Conservation (phyloP, 176 grass and related monocot species). For the Avena sativa region DNA sequence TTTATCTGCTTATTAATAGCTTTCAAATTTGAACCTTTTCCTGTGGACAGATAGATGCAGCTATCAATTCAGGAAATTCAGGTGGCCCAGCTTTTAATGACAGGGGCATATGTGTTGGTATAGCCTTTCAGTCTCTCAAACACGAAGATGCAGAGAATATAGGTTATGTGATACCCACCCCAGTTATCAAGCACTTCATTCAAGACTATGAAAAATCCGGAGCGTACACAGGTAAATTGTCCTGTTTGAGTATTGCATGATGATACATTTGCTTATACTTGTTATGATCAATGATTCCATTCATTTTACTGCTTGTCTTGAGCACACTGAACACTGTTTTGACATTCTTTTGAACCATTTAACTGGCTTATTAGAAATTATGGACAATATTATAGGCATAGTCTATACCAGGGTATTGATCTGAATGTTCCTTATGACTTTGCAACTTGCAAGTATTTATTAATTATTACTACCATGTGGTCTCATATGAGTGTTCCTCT, state of each 20-base stretch:
- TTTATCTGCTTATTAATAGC: background rate
- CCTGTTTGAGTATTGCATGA: constrained; percentile 25
- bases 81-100: constrained; percentile 95
- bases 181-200: constrained; percentile 96
- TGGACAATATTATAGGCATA: background rate
- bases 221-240: constrained; percentile 82
- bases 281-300: constrained; percentile 9
- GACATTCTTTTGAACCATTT: constrained; percentile 27
- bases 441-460: background rate
- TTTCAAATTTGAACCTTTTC: constrained; percentile 18
- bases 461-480: background rate
- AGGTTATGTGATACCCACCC: constrained; percentile 96
- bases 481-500: background rate
- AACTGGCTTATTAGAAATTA: background rate
- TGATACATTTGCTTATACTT: background rate
- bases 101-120: constrained; percentile 92
- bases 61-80: constrained; percentile 98
- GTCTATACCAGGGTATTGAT: background rate
- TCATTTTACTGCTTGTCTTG: background rate
- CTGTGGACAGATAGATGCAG: constrained; percentile 88
- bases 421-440: background rate
- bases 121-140: constrained; percentile 98
- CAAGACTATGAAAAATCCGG: constrained; percentile 90
- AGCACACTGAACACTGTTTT: background rate
- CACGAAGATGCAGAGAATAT: constrained; percentile 99